A percentile compares a stretch with the other conserved stretches of the same genome.
Conservation (phyloP, 176 grass and related monocot species). For the Themeda triandra region DNA sequence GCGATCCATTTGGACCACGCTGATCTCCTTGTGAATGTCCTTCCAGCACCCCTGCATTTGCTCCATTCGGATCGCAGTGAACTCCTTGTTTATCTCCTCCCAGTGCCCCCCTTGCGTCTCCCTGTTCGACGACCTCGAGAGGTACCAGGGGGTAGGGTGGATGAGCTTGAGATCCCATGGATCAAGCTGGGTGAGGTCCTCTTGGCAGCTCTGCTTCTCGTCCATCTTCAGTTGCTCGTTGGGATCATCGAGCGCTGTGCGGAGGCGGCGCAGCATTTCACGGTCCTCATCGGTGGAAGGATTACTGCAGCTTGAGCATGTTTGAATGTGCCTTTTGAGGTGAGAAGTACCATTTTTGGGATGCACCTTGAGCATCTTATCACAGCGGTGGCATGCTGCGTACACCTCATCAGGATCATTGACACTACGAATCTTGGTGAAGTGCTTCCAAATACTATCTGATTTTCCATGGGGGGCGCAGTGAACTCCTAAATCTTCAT, state of each 20-base stretch:
- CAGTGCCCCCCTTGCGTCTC: background rate
- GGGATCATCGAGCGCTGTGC: background rate
- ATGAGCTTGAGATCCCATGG: too few species aligned
- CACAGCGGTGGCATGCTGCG: constrained; percentile 4
- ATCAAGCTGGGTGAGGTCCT: too few species aligned
- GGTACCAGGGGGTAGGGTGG: too few species aligned
- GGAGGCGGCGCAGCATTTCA: background rate
- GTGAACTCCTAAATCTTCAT: rapidly evolving
- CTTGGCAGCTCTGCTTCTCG: too few species aligned
- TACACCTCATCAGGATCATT: background rate
- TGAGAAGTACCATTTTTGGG: background rate
- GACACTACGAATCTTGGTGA: background rate
- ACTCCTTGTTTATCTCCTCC: too few species aligned
- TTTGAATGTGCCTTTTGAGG: background rate
- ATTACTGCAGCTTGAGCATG: background rate
- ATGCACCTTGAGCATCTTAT: background rate
- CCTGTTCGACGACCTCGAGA: too few species aligned
- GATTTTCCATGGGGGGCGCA: too few species aligned
- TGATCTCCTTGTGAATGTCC: too few species aligned
- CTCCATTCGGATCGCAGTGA: too few species aligned
- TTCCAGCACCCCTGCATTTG: too few species aligned
- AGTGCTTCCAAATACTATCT: background rate
- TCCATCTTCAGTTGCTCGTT: rapidly evolving
- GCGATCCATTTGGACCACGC: too few species aligned
- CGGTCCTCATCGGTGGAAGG: background rate